Conservation (phyloP, 768 basidiomycete species). For the Serendipita sp. region DNA sequence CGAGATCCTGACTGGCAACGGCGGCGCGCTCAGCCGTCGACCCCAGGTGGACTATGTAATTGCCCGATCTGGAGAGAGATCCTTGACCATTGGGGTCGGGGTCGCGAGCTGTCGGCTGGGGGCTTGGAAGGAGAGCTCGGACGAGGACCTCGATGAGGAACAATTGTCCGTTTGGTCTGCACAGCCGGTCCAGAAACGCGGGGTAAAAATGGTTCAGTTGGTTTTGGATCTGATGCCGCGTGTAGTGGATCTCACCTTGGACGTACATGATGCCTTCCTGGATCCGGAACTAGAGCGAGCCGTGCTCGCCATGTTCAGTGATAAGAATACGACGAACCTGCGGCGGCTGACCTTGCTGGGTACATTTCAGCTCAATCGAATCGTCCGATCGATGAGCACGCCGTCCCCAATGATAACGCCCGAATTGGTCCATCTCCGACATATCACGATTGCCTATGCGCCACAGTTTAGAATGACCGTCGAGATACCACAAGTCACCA, state of each 20-base stretch:
- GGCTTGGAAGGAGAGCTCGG: background rate
- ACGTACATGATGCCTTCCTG: background rate
- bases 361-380: background rate
- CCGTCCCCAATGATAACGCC: background rate
- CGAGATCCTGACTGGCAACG: background rate
- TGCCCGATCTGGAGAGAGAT: background rate
- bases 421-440: background rate
- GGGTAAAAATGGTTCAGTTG: background rate
- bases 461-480: background rate
- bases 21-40: background rate
- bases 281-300: background rate
- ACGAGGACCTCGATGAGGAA: background rate
- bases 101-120: background rate
- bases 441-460: background rate
- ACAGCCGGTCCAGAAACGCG: background rate
- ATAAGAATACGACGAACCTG: background rate
- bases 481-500: background rate
- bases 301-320: background rate
- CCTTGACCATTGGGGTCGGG: background rate
- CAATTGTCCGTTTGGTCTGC: background rate
- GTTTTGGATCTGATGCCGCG: background rate
- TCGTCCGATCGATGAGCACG: background rate
- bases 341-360: background rate
- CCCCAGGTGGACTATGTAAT: background rate
- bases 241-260: background rate